phyloP scores from a whole-genome alignment of 345 rosid genomes.

The Tarenaya hassleriana region DNA sequence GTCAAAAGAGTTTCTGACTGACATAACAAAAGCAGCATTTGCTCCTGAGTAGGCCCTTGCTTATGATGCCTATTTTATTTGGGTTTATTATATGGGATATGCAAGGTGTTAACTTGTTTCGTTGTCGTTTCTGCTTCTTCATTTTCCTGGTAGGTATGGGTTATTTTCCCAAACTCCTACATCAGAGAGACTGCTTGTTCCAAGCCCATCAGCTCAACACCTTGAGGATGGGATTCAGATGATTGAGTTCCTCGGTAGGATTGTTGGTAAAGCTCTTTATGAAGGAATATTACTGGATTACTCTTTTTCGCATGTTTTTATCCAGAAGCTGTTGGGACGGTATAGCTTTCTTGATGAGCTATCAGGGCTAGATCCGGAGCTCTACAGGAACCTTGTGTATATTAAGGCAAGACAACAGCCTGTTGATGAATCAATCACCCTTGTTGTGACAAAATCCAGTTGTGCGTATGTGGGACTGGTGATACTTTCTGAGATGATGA shows the following conservation, averaged over 20 bases:
- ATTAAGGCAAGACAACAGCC: slow-evolving; percentile 68
- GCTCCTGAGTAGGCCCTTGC: slow-evolving; percentile 73
- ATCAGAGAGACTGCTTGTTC: slow-evolving; percentile 79
- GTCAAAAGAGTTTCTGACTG: slow-evolving; percentile 94
- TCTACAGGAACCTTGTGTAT: slow-evolving; percentile 85
- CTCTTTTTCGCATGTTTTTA: slow-evolving; percentile 85
- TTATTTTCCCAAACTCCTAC: slow-evolving; percentile 79
- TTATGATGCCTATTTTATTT: slow-evolving; percentile 8
- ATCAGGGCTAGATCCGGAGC: slow-evolving; percentile 92
- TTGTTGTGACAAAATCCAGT: slow-evolving; percentile 9
- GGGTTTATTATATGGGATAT: slow-evolving; percentile 10
- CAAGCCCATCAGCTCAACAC: slow-evolving; percentile 77
- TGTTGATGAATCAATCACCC: slow-evolving; percentile 15
- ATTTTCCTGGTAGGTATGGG: slow-evolving; percentile 55
- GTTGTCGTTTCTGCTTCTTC: slow-evolving; percentile 10
- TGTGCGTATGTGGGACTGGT: slow-evolving; percentile 10
- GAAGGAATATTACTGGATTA: slow-evolving; percentile 95
- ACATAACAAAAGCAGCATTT: slow-evolving; percentile 87
- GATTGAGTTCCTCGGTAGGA: slow-evolving; percentile 97
- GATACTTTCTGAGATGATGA: slow-evolving; percentile 17
- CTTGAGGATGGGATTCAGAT: slow-evolving; percentile 79
- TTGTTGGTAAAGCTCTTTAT: slow-evolving; percentile 95
- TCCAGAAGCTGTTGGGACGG: slow-evolving; percentile 88
- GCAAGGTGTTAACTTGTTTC: slow-evolving; percentile 12
- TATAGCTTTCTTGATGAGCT: slow-evolving; percentile 97